Base-by-base conservation (phyloP, 2,329 filamentous ascomycete species). In the Coniochaeta sp. region DNA sequence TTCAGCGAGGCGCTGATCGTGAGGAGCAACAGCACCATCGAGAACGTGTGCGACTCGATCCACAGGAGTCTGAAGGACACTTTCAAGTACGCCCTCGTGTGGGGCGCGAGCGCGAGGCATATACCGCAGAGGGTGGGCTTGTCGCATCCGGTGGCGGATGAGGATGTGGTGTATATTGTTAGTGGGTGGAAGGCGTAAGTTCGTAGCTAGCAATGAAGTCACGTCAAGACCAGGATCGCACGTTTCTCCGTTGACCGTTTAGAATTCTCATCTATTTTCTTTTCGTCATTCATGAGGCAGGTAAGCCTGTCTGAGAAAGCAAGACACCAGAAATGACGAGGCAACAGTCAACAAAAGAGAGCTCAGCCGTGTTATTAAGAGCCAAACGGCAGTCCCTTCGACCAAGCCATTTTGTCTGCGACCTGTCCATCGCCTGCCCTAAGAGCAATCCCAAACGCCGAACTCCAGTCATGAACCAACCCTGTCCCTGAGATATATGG, bases 81-180 rank as follows among this genome's bases (percentile, higher is more conserved):
- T 4, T 99, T 97, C 79, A 99, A 97, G 76, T 96, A 97, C 72
- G 95, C 94, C 3, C 72, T 97, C 58, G 94, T 99, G 0, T 99
- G 95, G 95, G 94, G 94, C 4, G 91, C 91, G 16, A 97, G 92
- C 69, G 94, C 94, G 31, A 84, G 90, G 63, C 95, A 99, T 75
- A 78, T 97, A 31, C 94, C 95, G 31, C 94, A 99, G 75, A 78
- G 94, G 56, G 92, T 96, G 32, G 95, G 94, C 1, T 69, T 99
- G 62, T 76, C 82, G 6, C 94, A 99, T 75, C 63, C 82, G 13
- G 91, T 99, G 42, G 71, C 77, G 2, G 83, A 86, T 57, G 82
- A 86, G 66, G 83, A 86, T 62, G 82, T 86, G 16, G 82, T 86
- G 49, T 84, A 83, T 61, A 86, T 86, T 63, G 77, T 83, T 50